Percentiles rank a stretch among this genome's conserved stretches.
These are phyloP conservation scores for Fusarium buxicola DNA, from an alignment of 2,329 filamentous ascomycete genomes.

Conservation along the genomic window DNA sequence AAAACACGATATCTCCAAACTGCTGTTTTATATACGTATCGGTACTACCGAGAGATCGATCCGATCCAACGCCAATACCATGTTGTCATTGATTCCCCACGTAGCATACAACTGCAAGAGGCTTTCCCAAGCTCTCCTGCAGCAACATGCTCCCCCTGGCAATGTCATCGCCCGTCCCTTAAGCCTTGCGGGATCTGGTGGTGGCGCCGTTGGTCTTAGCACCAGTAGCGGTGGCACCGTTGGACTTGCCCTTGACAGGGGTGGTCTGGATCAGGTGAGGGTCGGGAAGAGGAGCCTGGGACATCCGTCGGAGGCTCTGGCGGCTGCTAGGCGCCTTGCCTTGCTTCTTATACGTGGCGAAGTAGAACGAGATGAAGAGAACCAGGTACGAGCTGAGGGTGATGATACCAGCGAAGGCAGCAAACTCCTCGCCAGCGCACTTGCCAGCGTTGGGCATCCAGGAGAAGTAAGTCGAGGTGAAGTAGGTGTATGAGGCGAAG, in stretches of 20 bases:
- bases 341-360: slow-evolving; percentile 93
- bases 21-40: slow-evolving; percentile 43
- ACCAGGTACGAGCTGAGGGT: slow-evolving; percentile 96
- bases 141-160: background rate
- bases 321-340: slow-evolving; percentile 83
- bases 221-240: slow-evolving; percentile 65
- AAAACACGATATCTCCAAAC: slow-evolving; percentile 43
- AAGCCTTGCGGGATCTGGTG: slow-evolving; percentile 77
- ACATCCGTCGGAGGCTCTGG: slow-evolving; percentile 77
- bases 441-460: slow-evolving; percentile 85
- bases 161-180: slow-evolving; percentile 27
- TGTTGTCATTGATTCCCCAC: slow-evolving; percentile 20
- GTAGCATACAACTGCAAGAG: slow-evolving; percentile 1
- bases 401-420: slow-evolving; percentile 89
- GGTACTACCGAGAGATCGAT: slow-evolving; percentile 28
- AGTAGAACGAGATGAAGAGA: slow-evolving; percentile 99
- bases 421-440: slow-evolving; percentile 97
- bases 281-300: slow-evolving; percentile 78
- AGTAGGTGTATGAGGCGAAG: slow-evolving; percentile 99
- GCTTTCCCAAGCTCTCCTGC: slow-evolving; percentile 5
- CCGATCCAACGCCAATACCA: slow-evolving; percentile 37
- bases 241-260: slow-evolving; percentile 54
- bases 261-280: slow-evolving; percentile 74
- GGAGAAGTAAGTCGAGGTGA: slow-evolving; percentile 89
- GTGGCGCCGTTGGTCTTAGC: slow-evolving; percentile 69